Base-by-base conservation (phyloP, 2,329 filamentous ascomycete genomes). In the Claviceps fusiformis region DNA sequence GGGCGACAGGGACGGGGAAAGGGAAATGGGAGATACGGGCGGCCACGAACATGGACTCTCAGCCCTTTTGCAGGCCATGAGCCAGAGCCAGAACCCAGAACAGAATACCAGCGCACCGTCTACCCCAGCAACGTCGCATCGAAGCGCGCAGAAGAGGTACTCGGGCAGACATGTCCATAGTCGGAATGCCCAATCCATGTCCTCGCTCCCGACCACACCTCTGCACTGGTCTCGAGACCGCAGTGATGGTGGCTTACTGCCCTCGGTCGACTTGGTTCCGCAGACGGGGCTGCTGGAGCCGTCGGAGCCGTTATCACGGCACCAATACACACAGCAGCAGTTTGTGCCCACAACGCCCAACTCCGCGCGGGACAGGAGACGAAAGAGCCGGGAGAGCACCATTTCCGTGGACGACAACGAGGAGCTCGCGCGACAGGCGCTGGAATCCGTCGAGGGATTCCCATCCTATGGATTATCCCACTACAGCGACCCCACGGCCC, bases 341-440 rank as follows among this genome's bases (percentile, higher is more conserved):
- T 71, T 71, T 55, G 64, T 70, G 2, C 71, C 74, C 6, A 73
- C 71, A n/a, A 76, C 75, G 0, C 74, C 76, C 1, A 67, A 69
- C 9, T 67, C 70, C 15, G 66, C 65, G 52, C 64, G 66, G 41
- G 71, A 73, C 24, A 73, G 73, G 51, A 76, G 80, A 43, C 80
- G 81, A 53, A 82, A 83, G 68, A 90, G 89, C 67, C 82, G 88
- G 57, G 89, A 95, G 67, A 92, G 87, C 71, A 95, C 89, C 1
- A 90, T 93, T 51, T 93, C 89, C 1, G 85, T 81, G 24, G 78
- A 78, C 47, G 78, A 83, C 56, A 79, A 77, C 52, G 80, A 77
- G 61, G 78, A 81, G 62, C 70, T 81, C 29, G 77, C 76, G 0
- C 73, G 78, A 5, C 75, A 79, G 56, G 78, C 78, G 0, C 62